Evolutionary conservation across 805 yeast species (phyloP), one percentile per base, ranked within the genome.

Genomic region (Nakazawaea pomicola): DNA sequence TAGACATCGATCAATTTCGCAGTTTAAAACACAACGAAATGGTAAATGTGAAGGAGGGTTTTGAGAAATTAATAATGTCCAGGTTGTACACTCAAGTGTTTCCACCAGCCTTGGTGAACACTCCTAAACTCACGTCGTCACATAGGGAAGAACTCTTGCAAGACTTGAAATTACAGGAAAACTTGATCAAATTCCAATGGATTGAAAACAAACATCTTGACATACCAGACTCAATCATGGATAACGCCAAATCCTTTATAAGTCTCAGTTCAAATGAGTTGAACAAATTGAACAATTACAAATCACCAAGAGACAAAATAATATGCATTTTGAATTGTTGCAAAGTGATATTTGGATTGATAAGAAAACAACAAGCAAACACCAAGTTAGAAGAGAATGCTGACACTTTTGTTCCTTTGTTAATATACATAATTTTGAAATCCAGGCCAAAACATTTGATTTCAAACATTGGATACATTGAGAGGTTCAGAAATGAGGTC

Each of bases 291-390:
- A 83, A 84, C 58, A 71, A 76, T 40, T 95, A 83, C 58, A 76
- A 95, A 51, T 91, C 98, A 0, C 99, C 99, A 12, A 69, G 99
- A 40, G 99, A 95, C 56, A 93, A 93, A 55, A 78, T 88, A 47
- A 87, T 93, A 29, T 93, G 98, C 57, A 70, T 93, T 3, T 68
- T 93, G 47, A 95, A 93, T 61, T 80, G 93, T 40, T 91, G 97
- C 56, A 91, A 91, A 60, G 90, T 93, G 16, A 82, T 95, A 5
- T 90, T 89, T 67, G 95, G 95, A 9, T 70, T 87, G 43, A 74
- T 95, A 35, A 79, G 89, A 47, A 85, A 80, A 46, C 45, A 45
- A 39, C 44, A 47, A 36, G 51, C 47, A 33, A 29, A 35, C 14
- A 64, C 70, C 12, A 62, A 72, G 37, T 70, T 78, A 40, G 83